Base-by-base conservation (phyloP, 2,329 filamentous ascomycete genomes). In the Cladosporium sp. region DNA sequence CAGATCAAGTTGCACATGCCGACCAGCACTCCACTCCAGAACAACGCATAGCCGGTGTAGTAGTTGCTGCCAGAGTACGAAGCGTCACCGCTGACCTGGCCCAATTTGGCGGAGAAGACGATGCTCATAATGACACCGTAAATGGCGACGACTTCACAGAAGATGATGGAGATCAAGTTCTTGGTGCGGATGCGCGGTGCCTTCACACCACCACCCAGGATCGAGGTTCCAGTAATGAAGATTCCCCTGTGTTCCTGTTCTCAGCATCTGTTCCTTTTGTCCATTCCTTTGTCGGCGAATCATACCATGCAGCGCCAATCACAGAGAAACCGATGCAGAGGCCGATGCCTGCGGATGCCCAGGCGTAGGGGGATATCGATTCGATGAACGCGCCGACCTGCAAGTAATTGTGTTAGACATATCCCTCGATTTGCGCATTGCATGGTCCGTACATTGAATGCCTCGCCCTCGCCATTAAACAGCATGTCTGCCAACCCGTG, bases 61-160 rank as follows among this genome's bases (percentile, higher is more conserved):
- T 93, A 94, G 70, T 91, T 90, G 73, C 85, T 86, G 55, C 84
- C 85, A 12, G 88, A 88, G 77, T 88, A 89, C 30, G 92, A 75
- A 17, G 82, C 81, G 39, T 87, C 84, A 59, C 82, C 82, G 43
- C 80, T 72, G 30, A 94, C 83, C 58, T 82, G 75, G 67, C 84
- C 83, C 68, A 99, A 79, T 77, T 97, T 96, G 62, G 92, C 84
- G 45, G 92, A 95, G 80, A 97, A 97, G 70, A 99, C 89, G 74
- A 99, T 99, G 69, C 92, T 89, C 92, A 99, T 99, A 79, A 99
- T 99, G 77, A 99, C 93, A 70, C 95, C 95, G 83, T 99, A 99
- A 76, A 99, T 99, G 76, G 94, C 94, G 71, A 99, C 94, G 72
- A 99, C 94, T 80, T 99, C 94, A 81, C 94, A 99, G 80, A 99